Evolutionary conservation across 805 yeast genomes (phyloP), one percentile per base, ranked within the genome.

Genomic region (Kregervanrija pseudodelftensis): DNA sequence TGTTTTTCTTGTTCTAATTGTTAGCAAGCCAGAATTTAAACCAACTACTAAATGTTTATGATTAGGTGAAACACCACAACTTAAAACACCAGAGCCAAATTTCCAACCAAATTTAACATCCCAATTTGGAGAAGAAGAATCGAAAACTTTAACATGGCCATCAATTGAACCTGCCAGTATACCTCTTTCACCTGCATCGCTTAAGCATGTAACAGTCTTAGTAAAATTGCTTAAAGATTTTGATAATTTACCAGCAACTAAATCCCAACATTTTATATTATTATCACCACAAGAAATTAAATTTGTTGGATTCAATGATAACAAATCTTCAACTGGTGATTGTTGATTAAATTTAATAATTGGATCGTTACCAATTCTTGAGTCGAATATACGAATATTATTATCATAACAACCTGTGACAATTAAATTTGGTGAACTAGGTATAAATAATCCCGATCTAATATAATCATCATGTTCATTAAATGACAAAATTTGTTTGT

Each of bases 71-170:
- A 87, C 83, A 11, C 90, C 98, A 60, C 95, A 81, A 55, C 87
- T 73, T 54, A 93, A 70, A 0, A 93, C 96, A 35, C 95, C 95
- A 17, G 91, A 88, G 33, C 96, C 96, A 59, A 85, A 91, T 65
- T 90, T 91, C 97, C 98, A 91, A 40, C 97, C 97, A 61, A 89
- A 91, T 61, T 84, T 86, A 49, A 91, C 96, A 49, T 83, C 85
- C 87, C 91, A 90, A 54, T 77, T 75, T 36, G 76, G 59, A 16
- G 82, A 75, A 28, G 76, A 66, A 34, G 86, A 77, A 63, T 90
- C 97, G 61, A 91, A 87, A 38, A 90, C 90, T 65, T 93, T 93
- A 48, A 93, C 96, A 64, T 93, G 99, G 15, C 99, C 99, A 66
- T 93, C 99, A 46, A 93, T 70, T 0, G 97, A 89, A 13, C 98